These are phyloP conservation scores for Ogataea nakhonphanomensis DNA, from an alignment of 805 yeast genomes.

Conservation along the genomic window DNA sequence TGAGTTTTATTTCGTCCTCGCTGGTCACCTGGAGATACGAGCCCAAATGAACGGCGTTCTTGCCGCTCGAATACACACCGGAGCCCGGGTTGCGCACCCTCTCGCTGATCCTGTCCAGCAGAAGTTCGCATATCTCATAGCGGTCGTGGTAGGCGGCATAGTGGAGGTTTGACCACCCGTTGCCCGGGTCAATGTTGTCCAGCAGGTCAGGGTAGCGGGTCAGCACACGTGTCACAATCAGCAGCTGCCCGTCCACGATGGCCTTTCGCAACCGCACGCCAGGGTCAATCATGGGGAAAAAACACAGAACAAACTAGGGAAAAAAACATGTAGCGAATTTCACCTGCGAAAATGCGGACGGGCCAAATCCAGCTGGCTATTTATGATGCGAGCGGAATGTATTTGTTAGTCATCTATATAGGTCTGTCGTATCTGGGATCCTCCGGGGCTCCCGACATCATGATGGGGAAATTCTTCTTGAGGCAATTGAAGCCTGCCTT, in stretches of 20 bases:
- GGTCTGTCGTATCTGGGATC: background rate
- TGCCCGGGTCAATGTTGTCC: slow-evolving; percentile 61
- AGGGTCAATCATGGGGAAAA: slow-evolving; percentile 52
- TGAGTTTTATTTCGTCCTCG: slow-evolving; percentile 37
- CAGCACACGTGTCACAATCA: slow-evolving; percentile 63
- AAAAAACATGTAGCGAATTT: slow-evolving; percentile 7
- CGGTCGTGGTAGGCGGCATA: slow-evolving; percentile 76
- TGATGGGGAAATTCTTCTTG: slow-evolving; percentile 7
- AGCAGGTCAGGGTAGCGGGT: slow-evolving; percentile 65
- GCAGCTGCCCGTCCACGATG: slow-evolving; percentile 55
- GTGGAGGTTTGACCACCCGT: slow-evolving; percentile 84
- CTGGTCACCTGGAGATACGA: slow-evolving; percentile 30
- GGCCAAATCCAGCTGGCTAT: background rate
- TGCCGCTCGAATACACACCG: slow-evolving; percentile 6
- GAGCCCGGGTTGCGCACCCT: slow-evolving; percentile 16
- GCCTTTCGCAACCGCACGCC: slow-evolving; percentile 65
- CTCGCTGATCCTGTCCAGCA: slow-evolving; percentile 19
- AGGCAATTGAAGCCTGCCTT: slow-evolving; percentile 23
- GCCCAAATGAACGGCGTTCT: slow-evolving; percentile 1
- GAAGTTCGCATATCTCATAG: slow-evolving; percentile 45
- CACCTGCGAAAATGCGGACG: background rate
- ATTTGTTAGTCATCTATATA: slow-evolving; percentile 1
- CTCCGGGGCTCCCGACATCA: background rate
- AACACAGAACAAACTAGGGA: background rate
- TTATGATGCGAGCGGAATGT: background rate